Conservation (phyloP, 2,329 filamentous ascomycete species). For the Aspergillus thermomutatus region DNA sequence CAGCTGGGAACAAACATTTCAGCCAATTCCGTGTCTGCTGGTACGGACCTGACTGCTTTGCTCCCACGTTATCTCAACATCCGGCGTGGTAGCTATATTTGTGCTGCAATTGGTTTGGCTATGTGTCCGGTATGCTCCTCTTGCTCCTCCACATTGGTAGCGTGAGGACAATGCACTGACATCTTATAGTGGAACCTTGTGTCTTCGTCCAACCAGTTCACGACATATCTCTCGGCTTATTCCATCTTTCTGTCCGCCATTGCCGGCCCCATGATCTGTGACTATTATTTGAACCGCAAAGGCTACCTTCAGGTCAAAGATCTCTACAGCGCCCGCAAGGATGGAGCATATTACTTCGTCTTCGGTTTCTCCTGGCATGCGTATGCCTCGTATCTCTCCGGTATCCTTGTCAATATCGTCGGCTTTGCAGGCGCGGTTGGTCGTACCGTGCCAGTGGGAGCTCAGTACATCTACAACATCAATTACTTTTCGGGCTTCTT, state of each 20-base stretch:
- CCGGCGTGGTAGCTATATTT: slow-evolving; percentile 81
- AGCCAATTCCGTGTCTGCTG: slow-evolving; percentile 79
- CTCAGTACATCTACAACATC: slow-evolving; percentile 81
- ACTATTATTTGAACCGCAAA: slow-evolving; percentile 82
- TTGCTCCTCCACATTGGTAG: background rate
- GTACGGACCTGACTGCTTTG: slow-evolving; percentile 77
- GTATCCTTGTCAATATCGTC: slow-evolving; percentile 86
- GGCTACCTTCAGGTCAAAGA: slow-evolving; percentile 77
- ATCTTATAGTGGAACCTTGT: slow-evolving; percentile 61
- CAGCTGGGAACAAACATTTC: slow-evolving; percentile 86
- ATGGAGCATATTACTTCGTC: slow-evolving; percentile 67
- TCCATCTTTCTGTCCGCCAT: slow-evolving; percentile 92
- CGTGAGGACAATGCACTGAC: slow-evolving; percentile 8
- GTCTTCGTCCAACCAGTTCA: slow-evolving; percentile 74
- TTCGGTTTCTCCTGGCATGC: slow-evolving; percentile 78
- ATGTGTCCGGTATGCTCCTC: slow-evolving; percentile 67
- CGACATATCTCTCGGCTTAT: slow-evolving; percentile 86
- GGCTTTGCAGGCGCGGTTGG: slow-evolving; percentile 84
- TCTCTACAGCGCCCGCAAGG: slow-evolving; percentile 67
- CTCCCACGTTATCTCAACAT: slow-evolving; percentile 80
- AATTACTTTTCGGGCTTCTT: slow-evolving; percentile 88
- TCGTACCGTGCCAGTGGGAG: slow-evolving; percentile 66
- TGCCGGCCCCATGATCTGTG: slow-evolving; percentile 82
- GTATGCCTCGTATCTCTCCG: slow-evolving; percentile 76
- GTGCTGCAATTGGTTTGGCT: slow-evolving; percentile 71